phyloP scores from a whole-genome alignment of 2,329 filamentous ascomycete species.

The Basipetospora chlamydospora region DNA sequence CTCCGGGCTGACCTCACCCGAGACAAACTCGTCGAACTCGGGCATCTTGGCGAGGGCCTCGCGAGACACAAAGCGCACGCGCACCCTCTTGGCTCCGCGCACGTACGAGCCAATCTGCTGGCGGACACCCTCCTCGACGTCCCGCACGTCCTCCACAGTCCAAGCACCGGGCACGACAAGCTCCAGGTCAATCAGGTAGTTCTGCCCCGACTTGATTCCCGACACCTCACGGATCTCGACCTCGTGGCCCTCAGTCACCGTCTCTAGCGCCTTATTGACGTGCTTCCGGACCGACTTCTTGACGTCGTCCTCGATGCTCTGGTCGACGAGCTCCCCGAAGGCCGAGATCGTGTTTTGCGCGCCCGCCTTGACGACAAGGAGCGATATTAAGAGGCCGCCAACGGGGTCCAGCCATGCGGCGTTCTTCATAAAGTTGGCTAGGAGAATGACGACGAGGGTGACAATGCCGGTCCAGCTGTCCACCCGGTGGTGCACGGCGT shows the following conservation, averaged over 20 bases:
- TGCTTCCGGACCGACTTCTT: slow-evolving; percentile 57
- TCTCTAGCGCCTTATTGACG: slow-evolving; percentile 39
- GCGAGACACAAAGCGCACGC: slow-evolving; percentile 67
- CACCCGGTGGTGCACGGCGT: slow-evolving; percentile 90
- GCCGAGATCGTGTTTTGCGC: slow-evolving; percentile 72
- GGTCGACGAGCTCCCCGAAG: slow-evolving; percentile 80
- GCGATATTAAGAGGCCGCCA: slow-evolving; percentile 79
- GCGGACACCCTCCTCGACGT: slow-evolving; percentile 61
- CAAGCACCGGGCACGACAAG: slow-evolving; percentile 63
- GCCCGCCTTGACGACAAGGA: slow-evolving; percentile 86
- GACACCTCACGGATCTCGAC: slow-evolving; percentile 66
- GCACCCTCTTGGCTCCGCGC: slow-evolving; percentile 69
- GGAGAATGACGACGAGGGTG: slow-evolving; percentile 75
- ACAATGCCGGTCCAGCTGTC: slow-evolving; percentile 93
- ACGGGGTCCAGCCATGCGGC: slow-evolving; percentile 91
- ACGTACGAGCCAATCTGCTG: slow-evolving; percentile 61
- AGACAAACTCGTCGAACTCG: slow-evolving; percentile 62
- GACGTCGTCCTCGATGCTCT: slow-evolving; percentile 73
- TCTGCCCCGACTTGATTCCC: slow-evolving; percentile 91
- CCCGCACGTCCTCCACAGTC: slow-evolving; percentile 56
- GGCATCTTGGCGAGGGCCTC: slow-evolving; percentile 34
- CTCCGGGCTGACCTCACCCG: slow-evolving; percentile 49
- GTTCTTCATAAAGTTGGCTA: slow-evolving; percentile 72
- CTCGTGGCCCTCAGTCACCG: slow-evolving; percentile 36
- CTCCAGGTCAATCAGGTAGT: slow-evolving; percentile 85